phyloP scores from a whole-genome alignment of 192 early-diverging fungal genomes.

The Fimicolochytrium jonesii region DNA sequence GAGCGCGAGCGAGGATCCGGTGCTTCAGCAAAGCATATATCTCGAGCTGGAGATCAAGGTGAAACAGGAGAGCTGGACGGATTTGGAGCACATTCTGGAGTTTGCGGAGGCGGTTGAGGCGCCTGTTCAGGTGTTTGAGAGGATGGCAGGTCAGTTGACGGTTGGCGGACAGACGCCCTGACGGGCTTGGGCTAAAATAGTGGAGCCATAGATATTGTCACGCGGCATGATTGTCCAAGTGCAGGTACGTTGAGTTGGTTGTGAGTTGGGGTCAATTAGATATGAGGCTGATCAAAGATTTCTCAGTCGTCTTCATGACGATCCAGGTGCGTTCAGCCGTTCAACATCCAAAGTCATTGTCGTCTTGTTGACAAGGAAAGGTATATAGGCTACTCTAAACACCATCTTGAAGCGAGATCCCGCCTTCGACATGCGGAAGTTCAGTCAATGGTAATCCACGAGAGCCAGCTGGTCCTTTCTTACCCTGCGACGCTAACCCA shows the following conservation, averaged over 20 bases:
- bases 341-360: not conserved
- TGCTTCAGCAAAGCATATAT: slow-evolving; percentile 15
- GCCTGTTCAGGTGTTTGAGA: slow-evolving; percentile 15
- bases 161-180: not conserved
- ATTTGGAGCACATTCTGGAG: slow-evolving; percentile 10
- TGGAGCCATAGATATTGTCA: slow-evolving; percentile 31
- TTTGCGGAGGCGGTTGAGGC: slow-evolving; percentile 19
- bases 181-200: too few species aligned
- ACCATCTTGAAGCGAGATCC: slow-evolving; percentile 17
- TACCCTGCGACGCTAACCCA: not conserved
- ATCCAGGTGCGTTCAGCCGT: not conserved
- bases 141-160: slow-evolving; percentile 19
- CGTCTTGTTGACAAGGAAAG: too few species aligned
- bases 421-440: slow-evolving; percentile 14
- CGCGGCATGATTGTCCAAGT: slow-evolving; percentile 15
- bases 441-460: slow-evolving; percentile 25
- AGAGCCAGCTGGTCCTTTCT: not conserved
- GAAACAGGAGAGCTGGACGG: slow-evolving; percentile 1
- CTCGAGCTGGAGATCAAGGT: slow-evolving; percentile 26
- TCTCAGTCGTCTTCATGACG: slow-evolving; percentile 21
- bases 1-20: slow-evolving; percentile 3
- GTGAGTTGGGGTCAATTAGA: not conserved
- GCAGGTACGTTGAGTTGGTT: not conserved
- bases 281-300: not conserved
- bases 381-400: slow-evolving; percentile 4